Percentiles rank a stretch among this genome's conserved stretches.
phyloP scores from a whole-genome alignment of 2,329 filamentous ascomycete genomes.

The Aspergillus vadensis region DNA sequence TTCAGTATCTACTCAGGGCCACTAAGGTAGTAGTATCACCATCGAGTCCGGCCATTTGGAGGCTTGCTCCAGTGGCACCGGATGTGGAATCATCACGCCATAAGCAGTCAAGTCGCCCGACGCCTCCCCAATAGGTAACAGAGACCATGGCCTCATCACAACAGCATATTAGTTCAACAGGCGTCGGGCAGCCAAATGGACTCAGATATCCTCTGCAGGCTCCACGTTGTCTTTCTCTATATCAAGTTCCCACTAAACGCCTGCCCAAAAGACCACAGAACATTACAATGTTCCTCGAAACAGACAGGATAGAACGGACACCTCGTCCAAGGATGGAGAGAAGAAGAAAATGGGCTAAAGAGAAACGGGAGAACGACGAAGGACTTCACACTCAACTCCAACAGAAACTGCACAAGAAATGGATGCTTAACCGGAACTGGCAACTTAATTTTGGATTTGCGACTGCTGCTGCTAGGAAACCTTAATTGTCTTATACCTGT shows the following conservation, averaged over 20 bases:
- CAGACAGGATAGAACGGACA: conserved; percentile 8
- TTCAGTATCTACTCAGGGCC: conserved; percentile 27
- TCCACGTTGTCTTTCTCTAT: conserved; percentile 34
- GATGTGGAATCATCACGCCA: conserved; percentile 11
- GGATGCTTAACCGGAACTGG: conserved; percentile 24
- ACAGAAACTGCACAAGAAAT: conserved; percentile 13
- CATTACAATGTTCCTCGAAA: conserved; percentile 13
- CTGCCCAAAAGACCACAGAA: conserved; percentile 24
- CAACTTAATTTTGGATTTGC: conserved; percentile 26
- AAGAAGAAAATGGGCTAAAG: conserved; percentile 11
- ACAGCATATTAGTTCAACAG: conserved; percentile 10
- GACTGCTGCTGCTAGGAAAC: conserved; percentile 27
- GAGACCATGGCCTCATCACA: neutral
- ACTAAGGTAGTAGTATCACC: conserved; percentile 18
- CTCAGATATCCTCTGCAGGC: conserved; percentile 18
- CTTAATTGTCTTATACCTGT: conserved; percentile 21
- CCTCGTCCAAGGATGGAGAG: conserved; percentile 13
- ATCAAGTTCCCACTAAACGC: conserved; percentile 30
- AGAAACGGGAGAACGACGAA: conserved; percentile 14
- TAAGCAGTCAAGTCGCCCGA: conserved; percentile 4
- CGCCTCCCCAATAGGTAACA: neutral
- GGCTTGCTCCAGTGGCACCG: conserved; percentile 18
- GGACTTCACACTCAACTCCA: conserved; percentile 21
- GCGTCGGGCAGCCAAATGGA: conserved; percentile 21
- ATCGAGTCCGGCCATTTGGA: conserved; percentile 14